Evolutionary conservation across 495 filamentous ascomycete species (phyloP).

Genomic region (Xylaria telfairii): DNA sequence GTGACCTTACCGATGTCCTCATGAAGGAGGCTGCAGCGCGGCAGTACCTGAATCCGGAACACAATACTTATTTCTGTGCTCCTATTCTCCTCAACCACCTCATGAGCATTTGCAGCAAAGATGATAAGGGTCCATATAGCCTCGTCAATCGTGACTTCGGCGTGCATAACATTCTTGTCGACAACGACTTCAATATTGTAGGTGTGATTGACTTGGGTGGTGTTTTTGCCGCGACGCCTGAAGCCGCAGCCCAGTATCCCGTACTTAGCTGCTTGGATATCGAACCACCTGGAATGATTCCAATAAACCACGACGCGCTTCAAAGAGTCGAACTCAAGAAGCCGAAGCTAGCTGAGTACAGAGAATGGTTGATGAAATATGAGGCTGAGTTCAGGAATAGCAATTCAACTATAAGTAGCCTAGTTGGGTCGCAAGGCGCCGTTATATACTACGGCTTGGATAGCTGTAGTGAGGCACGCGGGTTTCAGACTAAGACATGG

Average conservation of each 20-base stretch:
- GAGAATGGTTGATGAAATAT: background rate
- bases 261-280: background rate
- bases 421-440: background rate
- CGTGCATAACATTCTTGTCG: slow-evolving; percentile 29
- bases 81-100: slow-evolving; percentile 1
- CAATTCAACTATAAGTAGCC: background rate
- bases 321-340: background rate
- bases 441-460: background rate
- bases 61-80: background rate
- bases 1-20: background rate
- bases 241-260: slow-evolving; percentile 25
- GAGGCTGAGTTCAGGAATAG: background rate
- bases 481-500: background rate
- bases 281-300: background rate
- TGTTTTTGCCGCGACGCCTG: slow-evolving; percentile 27
- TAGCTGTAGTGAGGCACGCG: background rate
- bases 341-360: background rate
- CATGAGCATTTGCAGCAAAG: background rate
- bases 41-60: background rate
- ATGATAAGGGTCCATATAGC: background rate
- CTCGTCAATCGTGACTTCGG: slow-evolving; percentile 31
- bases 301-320: background rate
- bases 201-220: slow-evolving; percentile 33
- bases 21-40: background rate
- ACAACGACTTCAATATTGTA: slow-evolving; percentile 27